Evolutionary conservation across 2,329 filamentous ascomycete genomes (phyloP).

Genomic region (Emmonsiellopsis sp.): DNA sequence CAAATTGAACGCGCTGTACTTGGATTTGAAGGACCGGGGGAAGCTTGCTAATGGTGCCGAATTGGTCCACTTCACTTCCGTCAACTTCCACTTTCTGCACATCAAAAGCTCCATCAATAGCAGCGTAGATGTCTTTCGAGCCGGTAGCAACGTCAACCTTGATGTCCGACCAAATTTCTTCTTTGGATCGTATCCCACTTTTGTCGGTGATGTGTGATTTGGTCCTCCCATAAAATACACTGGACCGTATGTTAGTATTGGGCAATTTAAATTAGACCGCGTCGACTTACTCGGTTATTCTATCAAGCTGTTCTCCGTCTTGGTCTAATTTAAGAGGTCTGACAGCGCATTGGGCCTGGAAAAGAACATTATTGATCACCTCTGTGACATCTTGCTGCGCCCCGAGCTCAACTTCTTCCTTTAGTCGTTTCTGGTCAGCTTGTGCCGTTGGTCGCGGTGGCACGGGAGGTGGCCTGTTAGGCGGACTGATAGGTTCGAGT

Average conservation of each 20-base stretch:
- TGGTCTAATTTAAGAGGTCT: constrained; percentile 55
- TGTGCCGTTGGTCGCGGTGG: constrained; percentile 42
- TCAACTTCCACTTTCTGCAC: constrained; percentile 62
- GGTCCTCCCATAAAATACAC: constrained; percentile 42
- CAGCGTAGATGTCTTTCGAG: constrained; percentile 64
- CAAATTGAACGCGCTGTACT: constrained; percentile 72
- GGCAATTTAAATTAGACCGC: constrained; percentile 7
- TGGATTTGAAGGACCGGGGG: constrained; percentile 84
- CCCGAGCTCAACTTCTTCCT: constrained; percentile 47
- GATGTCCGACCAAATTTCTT: constrained; percentile 54
- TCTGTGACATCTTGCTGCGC: constrained; percentile 94
- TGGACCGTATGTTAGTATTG: constrained; percentile 14
- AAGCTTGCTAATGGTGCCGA: constrained; percentile 62
- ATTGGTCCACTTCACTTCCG: constrained; percentile 50
- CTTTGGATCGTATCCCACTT: constrained; percentile 38
- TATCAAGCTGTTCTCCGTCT: constrained; percentile 69
- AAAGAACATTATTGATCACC: constrained; percentile 85
- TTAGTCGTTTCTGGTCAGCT: constrained; percentile 25
- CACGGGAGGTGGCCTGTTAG: constrained; percentile 47
- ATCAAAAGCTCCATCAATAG: constrained; percentile 78
- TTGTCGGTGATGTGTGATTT: constrained; percentile 37
- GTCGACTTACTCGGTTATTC: constrained; percentile 54
- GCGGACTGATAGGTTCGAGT: constrained; percentile 21
- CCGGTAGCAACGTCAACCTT: constrained; percentile 50
- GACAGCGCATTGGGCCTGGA: constrained; percentile 83